Percentiles rank a stretch among this genome's conserved stretches.
Conservation (phyloP, 78 protist genomes). For the Dictyostelium purpureum region DNA sequence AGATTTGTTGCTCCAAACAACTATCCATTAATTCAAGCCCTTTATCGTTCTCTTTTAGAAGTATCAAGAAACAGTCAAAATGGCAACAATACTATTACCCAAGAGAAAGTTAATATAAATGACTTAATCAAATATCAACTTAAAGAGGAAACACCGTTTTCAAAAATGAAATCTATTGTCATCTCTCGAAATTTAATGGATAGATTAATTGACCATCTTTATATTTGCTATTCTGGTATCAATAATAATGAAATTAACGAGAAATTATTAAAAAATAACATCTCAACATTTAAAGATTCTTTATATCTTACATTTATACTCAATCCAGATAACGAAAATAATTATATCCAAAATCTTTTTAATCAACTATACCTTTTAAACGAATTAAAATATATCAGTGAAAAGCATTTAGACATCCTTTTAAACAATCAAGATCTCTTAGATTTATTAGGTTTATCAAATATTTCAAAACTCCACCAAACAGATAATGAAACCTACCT, state of each 20-base stretch:
- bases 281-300: background rate
- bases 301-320: constrained; percentile 15
- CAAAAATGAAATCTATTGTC: background rate
- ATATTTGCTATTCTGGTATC: background rate
- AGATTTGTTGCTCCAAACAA: background rate
- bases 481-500: background rate
- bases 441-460: background rate
- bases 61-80: background rate
- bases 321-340: constrained; percentile 9
- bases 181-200: constrained; percentile 11
- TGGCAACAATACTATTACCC: background rate
- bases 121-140: constrained; percentile 24
- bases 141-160: background rate
- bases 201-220: constrained; percentile 8
- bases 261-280: background rate
- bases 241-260: background rate
- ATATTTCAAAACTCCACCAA: background rate
- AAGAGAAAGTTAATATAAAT: background rate
- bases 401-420: background rate
- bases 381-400: background rate
- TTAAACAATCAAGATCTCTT: background rate
- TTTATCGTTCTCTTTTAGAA: background rate
- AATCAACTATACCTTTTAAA: constrained; percentile 9
- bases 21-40: background rate
- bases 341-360: constrained; percentile 15